phyloP scores from a whole-genome alignment of 352 stramenopile genomes.

The Achlya hypogyna region DNA sequence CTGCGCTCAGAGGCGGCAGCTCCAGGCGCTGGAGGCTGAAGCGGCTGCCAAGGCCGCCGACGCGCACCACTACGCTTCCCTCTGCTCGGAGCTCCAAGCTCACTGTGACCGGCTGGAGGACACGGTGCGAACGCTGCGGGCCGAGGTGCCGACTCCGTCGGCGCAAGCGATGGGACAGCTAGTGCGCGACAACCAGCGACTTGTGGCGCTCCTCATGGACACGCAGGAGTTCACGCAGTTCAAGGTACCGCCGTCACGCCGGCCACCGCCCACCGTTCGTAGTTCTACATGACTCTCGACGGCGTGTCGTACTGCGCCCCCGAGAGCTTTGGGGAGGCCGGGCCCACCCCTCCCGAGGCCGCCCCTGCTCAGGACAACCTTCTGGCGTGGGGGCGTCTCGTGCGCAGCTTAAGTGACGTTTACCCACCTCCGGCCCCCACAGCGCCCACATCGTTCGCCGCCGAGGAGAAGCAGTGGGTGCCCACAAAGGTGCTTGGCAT shows the following conservation, averaged over 20 bases:
- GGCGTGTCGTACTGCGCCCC: not conserved
- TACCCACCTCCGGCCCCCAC: not conserved
- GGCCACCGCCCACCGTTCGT: not conserved
- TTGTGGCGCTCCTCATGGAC: not conserved
- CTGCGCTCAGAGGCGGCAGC: not conserved
- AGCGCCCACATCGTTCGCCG: not conserved
- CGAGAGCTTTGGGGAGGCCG: not conserved
- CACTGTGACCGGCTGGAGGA: not conserved
- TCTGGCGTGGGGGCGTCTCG: constrained; percentile 6
- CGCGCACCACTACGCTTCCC: not conserved
- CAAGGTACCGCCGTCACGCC: not conserved
- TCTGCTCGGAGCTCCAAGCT: not conserved
- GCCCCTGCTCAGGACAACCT: not conserved
- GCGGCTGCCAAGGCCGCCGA: not conserved
- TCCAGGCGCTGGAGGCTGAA: not conserved
- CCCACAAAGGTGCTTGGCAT: not conserved
- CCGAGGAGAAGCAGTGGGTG: constrained; percentile 14
- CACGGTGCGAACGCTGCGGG: not conserved
- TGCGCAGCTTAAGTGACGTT: not conserved
- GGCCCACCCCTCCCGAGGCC: not conserved
- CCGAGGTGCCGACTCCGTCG: not conserved
- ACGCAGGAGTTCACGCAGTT: constrained; percentile 8
- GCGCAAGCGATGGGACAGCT: not conserved
- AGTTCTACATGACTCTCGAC: constrained; percentile 13
- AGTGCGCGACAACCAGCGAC: constrained; percentile 1